Conservation (phyloP, 2,329 filamentous ascomycete species). For the Dothistroma septosporum region DNA sequence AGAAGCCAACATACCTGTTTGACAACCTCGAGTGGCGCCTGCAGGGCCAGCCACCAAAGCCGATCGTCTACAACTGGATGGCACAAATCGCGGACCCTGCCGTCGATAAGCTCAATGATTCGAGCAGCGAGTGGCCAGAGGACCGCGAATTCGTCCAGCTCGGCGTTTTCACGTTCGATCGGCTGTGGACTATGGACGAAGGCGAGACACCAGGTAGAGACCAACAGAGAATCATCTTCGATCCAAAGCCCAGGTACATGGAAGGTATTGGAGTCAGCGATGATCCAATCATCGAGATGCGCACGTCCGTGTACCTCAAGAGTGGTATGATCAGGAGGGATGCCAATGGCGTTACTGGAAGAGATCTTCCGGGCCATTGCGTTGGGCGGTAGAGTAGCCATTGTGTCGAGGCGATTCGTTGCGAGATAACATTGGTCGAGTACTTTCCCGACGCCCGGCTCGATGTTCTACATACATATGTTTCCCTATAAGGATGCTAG, state of each 20-base stretch:
- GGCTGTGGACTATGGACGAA: slow-evolving; percentile 16
- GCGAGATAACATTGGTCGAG: too few species aligned
- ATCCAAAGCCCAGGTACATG: slow-evolving; percentile 19
- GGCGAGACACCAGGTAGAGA: slow-evolving; percentile 10
- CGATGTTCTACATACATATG: too few species aligned
- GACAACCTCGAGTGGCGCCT: slow-evolving; percentile 44
- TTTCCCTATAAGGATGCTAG: too few species aligned
- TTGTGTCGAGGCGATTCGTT: too few species aligned
- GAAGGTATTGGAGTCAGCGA: slow-evolving; percentile 19
- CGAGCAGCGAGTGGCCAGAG: slow-evolving; percentile 50
- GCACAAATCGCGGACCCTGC: slow-evolving; percentile 47
- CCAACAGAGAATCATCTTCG: slow-evolving; percentile 18
- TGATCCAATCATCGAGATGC: slow-evolving; percentile 18
- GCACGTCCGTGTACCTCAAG: slow-evolving; percentile 16
- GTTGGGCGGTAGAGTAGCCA: too few species aligned
- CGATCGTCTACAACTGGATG: slow-evolving; percentile 45
- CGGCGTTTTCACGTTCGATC: slow-evolving; percentile 31
- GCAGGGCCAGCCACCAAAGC: slow-evolving; percentile 20
- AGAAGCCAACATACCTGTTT: slow-evolving; percentile 44
- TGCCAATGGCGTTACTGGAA: too few species aligned
- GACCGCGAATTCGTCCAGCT: slow-evolving; percentile 48
- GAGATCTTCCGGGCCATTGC: too few species aligned
- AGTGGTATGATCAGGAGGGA: slow-evolving; percentile 17
- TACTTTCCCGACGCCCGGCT: too few species aligned
- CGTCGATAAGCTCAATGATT: slow-evolving; percentile 46